Evolutionary conservation across 1,284 basidiomycete genomes (phyloP), one percentile per base, ranked within the genome.

Genomic region (Entoloma clypeatum): DNA sequence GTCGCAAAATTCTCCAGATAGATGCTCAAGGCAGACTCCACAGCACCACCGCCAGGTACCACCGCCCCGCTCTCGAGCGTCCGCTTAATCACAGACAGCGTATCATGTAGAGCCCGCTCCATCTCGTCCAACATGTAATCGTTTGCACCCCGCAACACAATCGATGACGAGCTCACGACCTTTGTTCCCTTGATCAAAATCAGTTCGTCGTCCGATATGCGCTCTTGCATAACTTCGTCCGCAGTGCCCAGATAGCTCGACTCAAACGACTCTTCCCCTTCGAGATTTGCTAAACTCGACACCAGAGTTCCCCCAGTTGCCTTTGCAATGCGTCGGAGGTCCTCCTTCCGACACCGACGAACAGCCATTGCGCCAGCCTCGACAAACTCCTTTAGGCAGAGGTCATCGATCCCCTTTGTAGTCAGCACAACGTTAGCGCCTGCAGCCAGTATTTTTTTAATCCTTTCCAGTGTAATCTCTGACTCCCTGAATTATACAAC

Each of bases 61-160:
- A 99, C 94, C 10, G 86, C 72, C 7, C 95, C 95, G 55, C 91
- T 94, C 73, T 99, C 96, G 39, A 99, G 72, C 3, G 96, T 99
- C 44, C 96, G 81, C 72, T 99, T 99, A 70, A 99, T 91, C 55
- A 98, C 81, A 29, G 87, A 94, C 43, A 99, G 68, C 1, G 91
- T 89, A 65, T 99, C 96, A 62, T 99, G 96, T 53, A 99, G 66
- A 1, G 92, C 84, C 24, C 96, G 76, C 70, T 99, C 96, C 96
- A 99, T 99, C 74, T 99, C 96, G 64, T 99, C 96, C 51, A 99
- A 71, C 86, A 99, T 92, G 65, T 97, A 99, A 68, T 99, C 96
- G 67, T 99, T 99, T 27, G 96, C 96, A 43, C 96, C 96, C 45
- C 96, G 81, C 48, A 99, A 71, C 45, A 99, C 81, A 59, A 99